Conservation (phyloP, 176 grass and related monocot genomes). For the Aegilops bicornis region DNA sequence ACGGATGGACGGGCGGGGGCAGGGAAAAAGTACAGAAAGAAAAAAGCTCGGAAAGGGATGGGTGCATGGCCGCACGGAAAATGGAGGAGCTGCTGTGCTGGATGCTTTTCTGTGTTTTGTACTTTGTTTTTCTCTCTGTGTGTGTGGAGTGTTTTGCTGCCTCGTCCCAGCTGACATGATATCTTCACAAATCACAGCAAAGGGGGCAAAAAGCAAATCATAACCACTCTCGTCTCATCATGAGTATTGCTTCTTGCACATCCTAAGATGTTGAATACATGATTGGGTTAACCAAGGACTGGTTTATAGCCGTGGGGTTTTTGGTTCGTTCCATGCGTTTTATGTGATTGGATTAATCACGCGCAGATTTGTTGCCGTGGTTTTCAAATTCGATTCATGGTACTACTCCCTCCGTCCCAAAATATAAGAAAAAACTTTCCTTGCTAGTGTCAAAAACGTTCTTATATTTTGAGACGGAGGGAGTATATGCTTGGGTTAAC, state of each 20-base stretch:
- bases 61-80: slow-evolving; percentile 20
- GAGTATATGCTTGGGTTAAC: no score
- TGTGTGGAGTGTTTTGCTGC: slow-evolving; percentile 12
- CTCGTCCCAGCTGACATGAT: slow-evolving; percentile 51
- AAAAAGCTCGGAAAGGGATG: not conserved
- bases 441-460: no score
- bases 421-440: no score
- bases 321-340: no score
- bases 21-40: not conserved
- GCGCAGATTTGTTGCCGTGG: no score
- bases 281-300: no score
- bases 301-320: not conserved
- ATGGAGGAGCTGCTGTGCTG: not conserved
- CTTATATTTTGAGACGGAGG: no score
- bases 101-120: slow-evolving; percentile 7
- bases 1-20: slow-evolving; percentile 7
- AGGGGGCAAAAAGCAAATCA: not conserved
- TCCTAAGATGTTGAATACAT: no score
- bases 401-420: no score
- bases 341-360: not conserved
- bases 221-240: not conserved
- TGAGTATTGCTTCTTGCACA: slow-evolving; percentile 23
- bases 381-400: not conserved
- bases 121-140: not conserved
- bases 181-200: not conserved